phyloP scores from a whole-genome alignment of 148 eudicot species.

The Polygonum maritimum region DNA sequence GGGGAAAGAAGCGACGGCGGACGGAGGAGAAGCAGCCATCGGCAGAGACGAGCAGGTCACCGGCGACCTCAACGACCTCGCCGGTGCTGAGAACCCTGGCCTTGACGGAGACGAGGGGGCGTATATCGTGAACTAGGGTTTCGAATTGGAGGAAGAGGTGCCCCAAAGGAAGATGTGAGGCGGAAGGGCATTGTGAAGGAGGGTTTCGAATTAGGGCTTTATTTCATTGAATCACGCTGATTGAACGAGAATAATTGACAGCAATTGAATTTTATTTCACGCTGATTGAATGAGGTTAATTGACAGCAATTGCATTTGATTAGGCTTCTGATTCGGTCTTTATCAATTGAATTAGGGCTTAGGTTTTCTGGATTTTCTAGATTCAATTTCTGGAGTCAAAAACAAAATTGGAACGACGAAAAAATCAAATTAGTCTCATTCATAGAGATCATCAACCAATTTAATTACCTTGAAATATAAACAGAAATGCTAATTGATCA shows the following conservation, averaged over 20 bases:
- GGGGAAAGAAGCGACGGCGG: slow-evolving; percentile 50
- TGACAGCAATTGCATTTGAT: background rate
- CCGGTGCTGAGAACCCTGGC: slow-evolving; percentile 40
- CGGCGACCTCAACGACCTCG: slow-evolving; percentile 30
- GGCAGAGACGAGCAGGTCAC: slow-evolving; percentile 79
- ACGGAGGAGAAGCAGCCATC: slow-evolving; percentile 79
- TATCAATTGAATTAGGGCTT: background rate
- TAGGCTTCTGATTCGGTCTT: too few species aligned
- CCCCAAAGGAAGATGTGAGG: slow-evolving; percentile 51
- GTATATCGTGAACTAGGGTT: slow-evolving; percentile 22
- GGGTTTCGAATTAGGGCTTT: slow-evolving; percentile 29
- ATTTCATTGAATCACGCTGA: background rate
- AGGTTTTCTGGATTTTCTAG: background rate
- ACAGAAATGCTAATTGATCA: background rate
- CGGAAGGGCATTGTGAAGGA: slow-evolving; percentile 44
- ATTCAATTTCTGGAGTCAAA: too few species aligned
- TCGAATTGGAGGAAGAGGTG: slow-evolving; percentile 45
- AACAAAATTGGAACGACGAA: too few species aligned
- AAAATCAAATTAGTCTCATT: too few species aligned
- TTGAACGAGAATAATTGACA: too few species aligned
- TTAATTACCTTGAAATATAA: too few species aligned
- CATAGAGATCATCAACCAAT: too few species aligned
- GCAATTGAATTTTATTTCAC: too few species aligned
- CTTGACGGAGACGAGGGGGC: slow-evolving; percentile 32
- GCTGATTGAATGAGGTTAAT: background rate